Conservation (phyloP, 768 basidiomycete species). For the Crepidotus variabilis region DNA sequence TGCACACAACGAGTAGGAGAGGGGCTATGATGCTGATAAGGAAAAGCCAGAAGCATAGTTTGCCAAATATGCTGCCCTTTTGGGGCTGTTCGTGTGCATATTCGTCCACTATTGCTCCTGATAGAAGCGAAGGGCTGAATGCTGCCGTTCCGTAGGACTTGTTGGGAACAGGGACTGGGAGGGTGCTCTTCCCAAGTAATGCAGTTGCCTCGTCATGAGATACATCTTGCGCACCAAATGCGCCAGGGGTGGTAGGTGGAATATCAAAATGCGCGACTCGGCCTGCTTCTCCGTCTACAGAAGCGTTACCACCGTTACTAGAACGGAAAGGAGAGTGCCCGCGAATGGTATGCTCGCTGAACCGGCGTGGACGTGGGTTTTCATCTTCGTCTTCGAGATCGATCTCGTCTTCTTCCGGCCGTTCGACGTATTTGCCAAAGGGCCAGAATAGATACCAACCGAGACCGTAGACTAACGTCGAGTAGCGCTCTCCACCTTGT, state of each 20-base stretch:
- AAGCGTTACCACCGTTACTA: constrained; percentile 5
- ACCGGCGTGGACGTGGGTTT: constrained; percentile 23
- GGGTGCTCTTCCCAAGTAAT: constrained; percentile 31
- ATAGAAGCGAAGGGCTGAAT: constrained; percentile 25
- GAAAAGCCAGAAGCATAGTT: constrained; percentile 76
- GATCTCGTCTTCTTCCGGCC: constrained; percentile 38
- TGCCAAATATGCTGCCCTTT: constrained; percentile 52
- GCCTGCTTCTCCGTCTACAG: constrained; percentile 16
- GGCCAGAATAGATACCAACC: constrained; percentile 99
- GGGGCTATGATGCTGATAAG: constrained; percentile 82
- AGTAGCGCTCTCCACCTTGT: constrained; percentile 79
- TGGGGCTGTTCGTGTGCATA: constrained; percentile 29
- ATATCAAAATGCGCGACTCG: constrained; percentile 33
- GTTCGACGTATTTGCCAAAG: constrained; percentile 98
- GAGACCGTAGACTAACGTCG: constrained; percentile 83
- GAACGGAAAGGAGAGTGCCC: constrained; percentile 22
- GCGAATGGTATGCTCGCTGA: constrained; percentile 36
- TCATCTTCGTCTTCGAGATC: constrained; percentile 35
- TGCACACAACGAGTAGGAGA: constrained; percentile 80
- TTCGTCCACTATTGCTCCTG: constrained; percentile 24
- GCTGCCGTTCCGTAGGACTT: constrained; percentile 72
- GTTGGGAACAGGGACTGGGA: constrained; percentile 34
- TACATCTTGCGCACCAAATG: constrained; percentile 28
- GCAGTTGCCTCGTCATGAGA: constrained; percentile 43
- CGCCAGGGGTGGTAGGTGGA: constrained; percentile 41